Percentiles rank a stretch among this genome's conserved stretches.
These are phyloP conservation scores for Saccharomyces pastorianus DNA, from an alignment of 1,139 yeast species.

Conservation along the genomic window DNA sequence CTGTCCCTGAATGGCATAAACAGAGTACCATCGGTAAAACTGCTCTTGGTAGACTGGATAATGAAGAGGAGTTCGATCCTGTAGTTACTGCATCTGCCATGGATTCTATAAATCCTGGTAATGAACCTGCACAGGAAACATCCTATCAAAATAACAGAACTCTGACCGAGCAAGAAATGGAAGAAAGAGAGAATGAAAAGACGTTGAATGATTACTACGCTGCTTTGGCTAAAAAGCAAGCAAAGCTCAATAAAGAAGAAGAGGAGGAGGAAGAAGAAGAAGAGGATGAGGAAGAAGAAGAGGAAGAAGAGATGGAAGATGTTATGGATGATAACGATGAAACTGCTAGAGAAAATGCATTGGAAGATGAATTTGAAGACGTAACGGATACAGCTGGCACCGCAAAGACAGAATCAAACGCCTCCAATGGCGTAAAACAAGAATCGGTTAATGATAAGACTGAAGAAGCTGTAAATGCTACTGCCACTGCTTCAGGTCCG, in stretches of 20 bases:
- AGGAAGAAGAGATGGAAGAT: slow-evolving; percentile 37
- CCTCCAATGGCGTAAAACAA: neutral
- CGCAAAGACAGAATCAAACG: neutral
- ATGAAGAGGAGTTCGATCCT: slow-evolving; percentile 32
- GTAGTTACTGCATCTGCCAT: slow-evolving; percentile 20
- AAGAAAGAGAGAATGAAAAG: slow-evolving; percentile 50
- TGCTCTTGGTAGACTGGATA: slow-evolving; percentile 46
- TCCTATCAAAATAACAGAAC: slow-evolving; percentile 14
- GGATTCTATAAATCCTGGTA: slow-evolving; percentile 7
- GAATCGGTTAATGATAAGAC: slow-evolving; percentile 20
- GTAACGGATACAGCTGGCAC: slow-evolving; percentile 10
- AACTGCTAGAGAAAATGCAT: slow-evolving; percentile 47
- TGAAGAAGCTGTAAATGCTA: neutral
- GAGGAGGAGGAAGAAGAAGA: slow-evolving; percentile 39
- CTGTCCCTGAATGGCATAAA: slow-evolving; percentile 93
- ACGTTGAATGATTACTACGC: slow-evolving; percentile 56
- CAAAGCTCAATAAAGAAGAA: slow-evolving; percentile 42
- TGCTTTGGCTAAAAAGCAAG: slow-evolving; percentile 47
- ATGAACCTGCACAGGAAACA: slow-evolving; percentile 9
- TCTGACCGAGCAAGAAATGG: slow-evolving; percentile 30
- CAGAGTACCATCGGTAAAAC: slow-evolving; percentile 75
- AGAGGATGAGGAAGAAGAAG: slow-evolving; percentile 17
- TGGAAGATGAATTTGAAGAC: slow-evolving; percentile 40
- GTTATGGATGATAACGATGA: slow-evolving; percentile 36
- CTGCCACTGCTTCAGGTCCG: neutral